phyloP scores from a whole-genome alignment of 108 stramenopile species.

The Craspedostauros australis region DNA sequence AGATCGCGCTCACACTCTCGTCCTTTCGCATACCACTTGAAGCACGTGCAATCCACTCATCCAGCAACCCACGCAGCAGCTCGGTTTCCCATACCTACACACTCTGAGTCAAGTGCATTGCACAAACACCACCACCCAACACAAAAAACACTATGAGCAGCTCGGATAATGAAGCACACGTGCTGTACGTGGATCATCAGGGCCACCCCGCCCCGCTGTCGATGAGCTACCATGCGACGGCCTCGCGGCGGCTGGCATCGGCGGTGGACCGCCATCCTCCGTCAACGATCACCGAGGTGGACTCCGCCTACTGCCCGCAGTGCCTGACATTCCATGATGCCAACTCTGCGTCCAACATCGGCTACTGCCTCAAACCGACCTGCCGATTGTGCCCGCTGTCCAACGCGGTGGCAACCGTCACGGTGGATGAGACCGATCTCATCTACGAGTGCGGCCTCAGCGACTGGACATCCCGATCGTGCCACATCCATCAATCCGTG shows the following conservation, averaged over 20 bases:
- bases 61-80: too few species aligned
- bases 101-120: too few species aligned
- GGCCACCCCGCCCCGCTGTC: constrained; percentile 69
- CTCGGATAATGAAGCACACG: constrained; percentile 21
- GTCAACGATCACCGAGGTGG: constrained; percentile 39
- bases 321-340: constrained; percentile 69
- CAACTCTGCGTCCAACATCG: constrained; percentile 31
- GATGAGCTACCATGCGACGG: constrained; percentile 67
- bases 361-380: constrained; percentile 27
- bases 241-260: constrained; percentile 69
- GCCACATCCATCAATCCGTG: constrained; percentile 6
- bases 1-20: too few species aligned
- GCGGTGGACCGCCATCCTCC: constrained; percentile 55
- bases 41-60: too few species aligned
- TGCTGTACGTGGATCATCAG: constrained; percentile 77
- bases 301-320: constrained; percentile 65
- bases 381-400: constrained; percentile 65
- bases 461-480: constrained; percentile 33
- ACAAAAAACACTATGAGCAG: too few species aligned
- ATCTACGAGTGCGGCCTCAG: constrained; percentile 48
- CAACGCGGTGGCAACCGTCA: constrained; percentile 29
- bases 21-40: too few species aligned
- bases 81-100: too few species aligned
- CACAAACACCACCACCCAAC: too few species aligned
- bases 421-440: constrained; percentile 7